Evolutionary conservation across 371 early-diverging fungal genomes (phyloP), one percentile per base, ranked within the genome.

Genomic region (Mucor mucedo): DNA sequence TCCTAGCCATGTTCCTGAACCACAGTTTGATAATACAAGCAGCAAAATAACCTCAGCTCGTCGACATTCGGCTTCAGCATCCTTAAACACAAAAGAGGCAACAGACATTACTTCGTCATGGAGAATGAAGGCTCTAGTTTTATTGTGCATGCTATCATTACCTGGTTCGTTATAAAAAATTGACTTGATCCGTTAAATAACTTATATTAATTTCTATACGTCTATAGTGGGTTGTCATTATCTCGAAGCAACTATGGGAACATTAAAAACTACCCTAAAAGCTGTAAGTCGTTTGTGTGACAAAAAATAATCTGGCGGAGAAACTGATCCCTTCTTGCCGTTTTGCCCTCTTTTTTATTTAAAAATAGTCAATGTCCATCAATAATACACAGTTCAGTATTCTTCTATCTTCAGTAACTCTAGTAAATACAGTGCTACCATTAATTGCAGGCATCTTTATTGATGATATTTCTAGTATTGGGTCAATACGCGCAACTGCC

Each of bases 321-420:
- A 50, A 50, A 50, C 50, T 50, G 50, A 50, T 50, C 50, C 30
- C 32, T 11, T 13, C 21, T 30, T 50, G 50, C 65, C 65, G 65
- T 65, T 65, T 52, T 52, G 16, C 45, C 54, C n/a, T 21, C 21
- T 21, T 21, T 21, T 21, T 21, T 21, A 21, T 21, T 21, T 21
- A 21, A n/a, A 9, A 28, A 38, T 42, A 79, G 79, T 54, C 64
- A 29, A 76, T 79, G 79, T 66, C 72, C 11, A 89, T 89, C 60
- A 82, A 89, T 53, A 90, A 90, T 71, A 79, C 89, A 8, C 86
- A 90, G 54, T 90, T 89, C 63, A 85, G 90, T 56, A 84, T 88
- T 13, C 76, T 90, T 9, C 77, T 89, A 57, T 89, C 91, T 28
- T 80, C 89, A 9, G 89, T 90, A 5, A 84, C 89, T 7, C 73